Base-by-base conservation (phyloP, 176 grass and related monocot species). In the Triticum turgidum region DNA sequence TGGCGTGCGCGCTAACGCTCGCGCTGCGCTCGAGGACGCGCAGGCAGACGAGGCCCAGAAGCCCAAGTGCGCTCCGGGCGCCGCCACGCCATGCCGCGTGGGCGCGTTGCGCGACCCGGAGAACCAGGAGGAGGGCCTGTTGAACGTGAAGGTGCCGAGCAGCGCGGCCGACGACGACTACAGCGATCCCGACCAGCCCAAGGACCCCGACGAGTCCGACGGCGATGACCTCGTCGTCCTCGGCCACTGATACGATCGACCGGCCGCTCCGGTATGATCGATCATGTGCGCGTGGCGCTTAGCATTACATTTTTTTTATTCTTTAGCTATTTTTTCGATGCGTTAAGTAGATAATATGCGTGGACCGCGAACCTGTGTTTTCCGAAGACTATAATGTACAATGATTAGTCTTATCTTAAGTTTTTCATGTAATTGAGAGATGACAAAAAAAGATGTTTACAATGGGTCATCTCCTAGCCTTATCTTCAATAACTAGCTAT, bases 71-170 rank as follows among this genome's bases (percentile, higher is more conserved):
- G 24, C 24, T 24, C 24, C 24, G 24, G 24, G 24, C 24, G 24
- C 24, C 24, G 24, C 24, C 24, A 24, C 24, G 24, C 24, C 24
- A 24, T 24, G 24, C 24, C 24, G 24, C 24, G 82, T 90, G 9
- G 85, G 89, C 8, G 89, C 89, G 37, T 75, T 61, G 4, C 82
- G 84, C 25, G 76, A 89, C 74, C 89, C 91, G 15, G 91, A 88
- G 79, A 97, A 92, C 85, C 82, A 90, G 89, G 91, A 97, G 89
- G 91, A 88, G 45, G 62, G 67, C 1, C 18, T 73, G 0, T 66
- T 84, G 69, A 88, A 51, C 30, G 65, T 89, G 30, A 80, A 67
- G 6, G 63, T 49, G 49, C 83, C 90, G 29, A 20, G 61, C 30
- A 44, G 24, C 39, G 80, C 87, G 39, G 33, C 54, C 29, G 80